Conservation (phyloP, 2,329 filamentous ascomycete genomes). For the Trichocomaceae sp. region DNA sequence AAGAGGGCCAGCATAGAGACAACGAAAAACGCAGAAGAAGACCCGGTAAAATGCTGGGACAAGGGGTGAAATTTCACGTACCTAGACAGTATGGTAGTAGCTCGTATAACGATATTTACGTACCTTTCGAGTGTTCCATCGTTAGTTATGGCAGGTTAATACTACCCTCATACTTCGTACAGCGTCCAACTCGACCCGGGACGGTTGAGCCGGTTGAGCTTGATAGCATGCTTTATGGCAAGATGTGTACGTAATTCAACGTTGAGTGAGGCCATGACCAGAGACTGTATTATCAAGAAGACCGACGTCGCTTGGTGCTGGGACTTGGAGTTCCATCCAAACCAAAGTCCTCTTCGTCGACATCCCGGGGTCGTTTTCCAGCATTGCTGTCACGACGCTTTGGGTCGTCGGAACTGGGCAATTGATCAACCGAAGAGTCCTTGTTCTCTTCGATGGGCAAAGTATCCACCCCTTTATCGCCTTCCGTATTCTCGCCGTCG, state of each 20-base stretch:
- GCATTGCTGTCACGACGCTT: constrained; percentile 19
- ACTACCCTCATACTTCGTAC: not conserved
- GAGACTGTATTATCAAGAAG: constrained; percentile 23
- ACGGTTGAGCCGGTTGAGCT: not conserved
- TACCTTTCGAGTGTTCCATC: not conserved
- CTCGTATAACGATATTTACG: not conserved
- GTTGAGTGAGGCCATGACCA: not conserved
- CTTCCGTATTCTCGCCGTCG: constrained; percentile 15
- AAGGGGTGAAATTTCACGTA: not conserved
- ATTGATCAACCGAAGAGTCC: constrained; percentile 29
- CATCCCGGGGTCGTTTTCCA: constrained; percentile 30
- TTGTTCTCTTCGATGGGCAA: constrained; percentile 27
- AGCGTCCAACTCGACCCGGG: not conserved
- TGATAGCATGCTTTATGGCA: not conserved
- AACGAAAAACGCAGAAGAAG: not conserved
- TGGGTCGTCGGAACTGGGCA: constrained; percentile 16
- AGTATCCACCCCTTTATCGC: constrained; percentile 21
- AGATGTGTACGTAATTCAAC: not conserved
- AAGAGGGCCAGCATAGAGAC: not conserved
- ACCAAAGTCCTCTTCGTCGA: constrained; percentile 29
- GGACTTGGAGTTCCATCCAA: constrained; percentile 19
- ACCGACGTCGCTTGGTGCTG: constrained; percentile 51
- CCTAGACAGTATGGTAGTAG: constrained; percentile 5
- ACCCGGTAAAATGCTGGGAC: not conserved
- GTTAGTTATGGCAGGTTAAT: not conserved